Base-by-base conservation (phyloP, 2,329 filamentous ascomycete species). In the Aspergillus ibericus region DNA sequence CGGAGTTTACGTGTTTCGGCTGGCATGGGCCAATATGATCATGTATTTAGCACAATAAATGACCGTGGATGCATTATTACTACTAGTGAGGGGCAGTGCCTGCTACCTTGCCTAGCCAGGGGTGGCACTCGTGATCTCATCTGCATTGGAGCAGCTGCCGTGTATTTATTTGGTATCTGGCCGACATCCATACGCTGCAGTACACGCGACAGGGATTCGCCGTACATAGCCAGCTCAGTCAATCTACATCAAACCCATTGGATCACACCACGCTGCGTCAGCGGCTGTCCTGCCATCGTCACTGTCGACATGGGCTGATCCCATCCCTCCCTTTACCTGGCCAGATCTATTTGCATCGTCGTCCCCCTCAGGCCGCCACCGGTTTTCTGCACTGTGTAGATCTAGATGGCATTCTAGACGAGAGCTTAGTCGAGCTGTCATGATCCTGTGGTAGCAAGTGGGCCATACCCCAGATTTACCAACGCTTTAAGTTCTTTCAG, bases 71-170 rank as follows among this genome's bases (percentile, higher is more conserved):
- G 42, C 44, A 32, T 48, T 16, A 18, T 13, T 22, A 32, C n/a
- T 16, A 18, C 16, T 42, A 42, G 38, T 42, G 44, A 48, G 44
- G 44, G 44, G 44, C 25, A 48, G 15, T 27, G 22, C 15, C 15
- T 13, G 9, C 15, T 47, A n/a, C 6, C 15, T 13, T 47, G 22
- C 13, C 13, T 47, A 25, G 36, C 15, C 22, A 53, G 50, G 25
- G 54, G 16, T 25, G 34, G 35, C 34, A 20, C 34, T 40, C 25
- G 47, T 51, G 48, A 51, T 25, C 27, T 53, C 44, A 56, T 56
- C 27, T 54, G 16, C 13, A 47, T 15, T 6, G n/a, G 35, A 15
- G 35, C 9, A 8, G 13, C 35, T 42, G 25, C 22, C 22, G 34
- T 32, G 16, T 18, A 34, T 38, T 20, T 18, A n/a, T 16, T 15